Conservation (phyloP, 345 rosid species). For the Psidium friedrichsthalianum region DNA sequence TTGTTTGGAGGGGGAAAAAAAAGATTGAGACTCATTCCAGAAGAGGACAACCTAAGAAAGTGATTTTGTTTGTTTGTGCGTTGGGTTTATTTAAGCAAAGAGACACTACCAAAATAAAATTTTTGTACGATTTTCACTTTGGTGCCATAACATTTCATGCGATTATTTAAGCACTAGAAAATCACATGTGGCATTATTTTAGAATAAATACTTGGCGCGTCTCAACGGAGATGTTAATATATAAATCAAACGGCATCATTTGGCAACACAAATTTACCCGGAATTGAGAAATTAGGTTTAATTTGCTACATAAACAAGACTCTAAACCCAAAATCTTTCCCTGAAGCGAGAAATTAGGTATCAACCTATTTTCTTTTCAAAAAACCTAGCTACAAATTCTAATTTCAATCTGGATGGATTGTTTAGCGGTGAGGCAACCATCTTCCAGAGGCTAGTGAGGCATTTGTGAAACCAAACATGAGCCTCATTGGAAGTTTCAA, state of each 20-base stretch:
- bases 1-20: neutral
- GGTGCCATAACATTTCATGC: neutral
- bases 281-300: neutral
- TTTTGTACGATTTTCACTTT: neutral
- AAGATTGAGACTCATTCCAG: neutral
- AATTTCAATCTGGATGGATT: neutral
- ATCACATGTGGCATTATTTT: neutral
- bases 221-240: neutral
- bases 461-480: neutral
- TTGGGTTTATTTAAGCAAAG: neutral
- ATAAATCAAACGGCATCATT: neutral
- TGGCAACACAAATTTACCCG: neutral
- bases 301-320: neutral
- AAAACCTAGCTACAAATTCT: neutral
- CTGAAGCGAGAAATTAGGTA: neutral
- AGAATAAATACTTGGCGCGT: neutral
- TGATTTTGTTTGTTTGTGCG: neutral
- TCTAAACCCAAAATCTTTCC: neutral
- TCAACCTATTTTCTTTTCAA: neutral
- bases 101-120: neutral
- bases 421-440: neutral
- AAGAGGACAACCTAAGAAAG: neutral
- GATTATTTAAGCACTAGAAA: neutral
- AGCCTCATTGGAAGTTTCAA: neutral
- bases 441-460: neutral